Evolutionary conservation across 2,329 filamentous ascomycete genomes (phyloP).

Genomic region (Clathrospora elynae): DNA sequence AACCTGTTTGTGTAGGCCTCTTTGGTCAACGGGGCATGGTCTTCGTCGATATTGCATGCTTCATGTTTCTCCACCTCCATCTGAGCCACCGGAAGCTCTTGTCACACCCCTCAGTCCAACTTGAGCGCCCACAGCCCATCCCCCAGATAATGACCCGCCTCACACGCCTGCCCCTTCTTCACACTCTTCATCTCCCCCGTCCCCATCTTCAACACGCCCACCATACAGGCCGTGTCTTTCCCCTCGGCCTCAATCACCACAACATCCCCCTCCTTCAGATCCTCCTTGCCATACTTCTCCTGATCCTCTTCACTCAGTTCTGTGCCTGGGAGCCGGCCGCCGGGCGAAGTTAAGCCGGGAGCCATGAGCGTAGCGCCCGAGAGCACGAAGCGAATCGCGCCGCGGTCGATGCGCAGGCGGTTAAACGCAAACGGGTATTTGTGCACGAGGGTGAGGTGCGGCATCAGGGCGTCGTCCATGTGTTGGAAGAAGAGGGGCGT

Average conservation of each 20-base stretch:
- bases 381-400: slow-evolving; percentile 95
- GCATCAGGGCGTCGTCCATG: slow-evolving; percentile 75
- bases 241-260: slow-evolving; percentile 92
- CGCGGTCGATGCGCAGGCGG: slow-evolving; percentile 86
- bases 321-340: slow-evolving; percentile 74
- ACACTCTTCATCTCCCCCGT: slow-evolving; percentile 92
- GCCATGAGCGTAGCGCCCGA: slow-evolving; percentile 95
- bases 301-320: slow-evolving; percentile 43
- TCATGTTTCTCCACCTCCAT: not conserved
- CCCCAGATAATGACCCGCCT: slow-evolving; percentile 90
- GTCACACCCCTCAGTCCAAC: slow-evolving; percentile 54
- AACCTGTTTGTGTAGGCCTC: no score
- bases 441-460: slow-evolving; percentile 88
- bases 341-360: slow-evolving; percentile 82
- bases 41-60: no score
- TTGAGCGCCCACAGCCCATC: slow-evolving; percentile 88
- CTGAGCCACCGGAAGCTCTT: no score
- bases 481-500: slow-evolving; percentile 92
- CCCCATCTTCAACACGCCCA: slow-evolving; percentile 80
- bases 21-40: no score
- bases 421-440: slow-evolving; percentile 84
- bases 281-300: slow-evolving; percentile 61
- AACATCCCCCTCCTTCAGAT: slow-evolving; percentile 78
- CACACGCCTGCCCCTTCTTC: slow-evolving; percentile 91
- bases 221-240: slow-evolving; percentile 87